Conservation (phyloP, 352 stramenopile species). For the Phytophthora lateralis region DNA sequence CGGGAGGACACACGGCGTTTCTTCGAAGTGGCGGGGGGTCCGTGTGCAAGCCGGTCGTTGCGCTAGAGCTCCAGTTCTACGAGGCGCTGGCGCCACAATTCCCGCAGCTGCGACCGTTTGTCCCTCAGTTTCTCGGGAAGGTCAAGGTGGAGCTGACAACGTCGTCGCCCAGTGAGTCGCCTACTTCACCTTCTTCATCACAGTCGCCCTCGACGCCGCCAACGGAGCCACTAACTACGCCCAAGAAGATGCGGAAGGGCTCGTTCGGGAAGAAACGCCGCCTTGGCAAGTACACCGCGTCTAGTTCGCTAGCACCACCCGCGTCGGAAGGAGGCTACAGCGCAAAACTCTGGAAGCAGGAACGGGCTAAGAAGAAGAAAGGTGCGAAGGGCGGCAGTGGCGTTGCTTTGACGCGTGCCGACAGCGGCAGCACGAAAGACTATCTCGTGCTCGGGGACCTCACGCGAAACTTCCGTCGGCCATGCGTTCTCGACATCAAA, state of each 20-base stretch:
- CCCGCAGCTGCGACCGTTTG: slow-evolving; percentile 67
- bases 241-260: slow-evolving; percentile 25
- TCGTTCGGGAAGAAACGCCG: slow-evolving; percentile 47
- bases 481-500: slow-evolving; percentile 84
- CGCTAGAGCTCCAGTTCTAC: slow-evolving; percentile 81
- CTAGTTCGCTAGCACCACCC: slow-evolving; percentile 7
- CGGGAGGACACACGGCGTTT: slow-evolving; percentile 77
- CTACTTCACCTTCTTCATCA: slow-evolving; percentile 8
- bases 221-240: slow-evolving; percentile 14
- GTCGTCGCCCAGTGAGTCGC: slow-evolving; percentile 8
- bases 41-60: slow-evolving; percentile 80
- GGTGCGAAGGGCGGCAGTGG: slow-evolving; percentile 6
- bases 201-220: slow-evolving; percentile 16
- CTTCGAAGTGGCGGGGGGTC: slow-evolving; percentile 64
- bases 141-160: slow-evolving; percentile 60
- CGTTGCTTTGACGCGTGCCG: slow-evolving; percentile 13
- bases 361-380: slow-evolving; percentile 36
- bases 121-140: slow-evolving; percentile 71
- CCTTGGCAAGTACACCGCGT: slow-evolving; percentile 27
- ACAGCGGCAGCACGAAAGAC: slow-evolving; percentile 31
- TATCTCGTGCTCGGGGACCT: slow-evolving; percentile 80
- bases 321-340: slow-evolving; percentile 51
- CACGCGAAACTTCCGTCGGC: slow-evolving; percentile 61
- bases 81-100: slow-evolving; percentile 51
- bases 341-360: slow-evolving; percentile 65